Conservation (phyloP, 805 yeast genomes). For the Candida wancherniae region DNA sequence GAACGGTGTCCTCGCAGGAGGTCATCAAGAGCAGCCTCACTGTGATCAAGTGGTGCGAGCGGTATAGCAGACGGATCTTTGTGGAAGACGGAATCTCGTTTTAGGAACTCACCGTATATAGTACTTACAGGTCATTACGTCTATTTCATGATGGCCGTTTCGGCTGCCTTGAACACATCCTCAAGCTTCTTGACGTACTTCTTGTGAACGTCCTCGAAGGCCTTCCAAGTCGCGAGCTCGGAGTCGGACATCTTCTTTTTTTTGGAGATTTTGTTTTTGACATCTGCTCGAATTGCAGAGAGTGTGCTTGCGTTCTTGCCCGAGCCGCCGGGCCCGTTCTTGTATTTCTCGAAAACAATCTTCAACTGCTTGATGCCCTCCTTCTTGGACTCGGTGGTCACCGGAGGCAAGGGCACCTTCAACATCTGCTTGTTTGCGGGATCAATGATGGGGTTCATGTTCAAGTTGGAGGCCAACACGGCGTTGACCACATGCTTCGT, state of each 20-base stretch:
- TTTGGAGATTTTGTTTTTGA: constrained; percentile 50
- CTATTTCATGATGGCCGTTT: constrained; percentile 41
- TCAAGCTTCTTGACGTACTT: constrained; percentile 54
- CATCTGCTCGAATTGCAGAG: constrained; percentile 38
- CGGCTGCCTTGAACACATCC: constrained; percentile 35
- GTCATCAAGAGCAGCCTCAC: constrained; percentile 58
- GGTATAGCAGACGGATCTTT: constrained; percentile 65
- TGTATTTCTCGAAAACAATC: constrained; percentile 58
- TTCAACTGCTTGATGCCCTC: constrained; percentile 59
- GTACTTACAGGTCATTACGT: neutral
- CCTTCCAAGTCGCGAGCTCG: constrained; percentile 50
- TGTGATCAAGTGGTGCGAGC: constrained; percentile 72
- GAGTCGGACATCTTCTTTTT: constrained; percentile 49
- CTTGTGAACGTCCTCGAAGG: constrained; percentile 69
- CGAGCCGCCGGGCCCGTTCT: constrained; percentile 35
- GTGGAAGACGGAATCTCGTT: constrained; percentile 53
- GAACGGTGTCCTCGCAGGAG: constrained; percentile 48
- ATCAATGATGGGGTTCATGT: constrained; percentile 77
- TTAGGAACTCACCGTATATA: no score
- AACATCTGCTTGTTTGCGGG: constrained; percentile 68
- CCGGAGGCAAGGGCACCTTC: constrained; percentile 69
- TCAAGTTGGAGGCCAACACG: constrained; percentile 61
- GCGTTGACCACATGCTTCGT: constrained; percentile 66
- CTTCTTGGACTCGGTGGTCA: constrained; percentile 61
- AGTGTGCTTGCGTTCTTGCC: constrained; percentile 42